phyloP scores from a whole-genome alignment of 305 asterid genomes.

The Withania somnifera region DNA sequence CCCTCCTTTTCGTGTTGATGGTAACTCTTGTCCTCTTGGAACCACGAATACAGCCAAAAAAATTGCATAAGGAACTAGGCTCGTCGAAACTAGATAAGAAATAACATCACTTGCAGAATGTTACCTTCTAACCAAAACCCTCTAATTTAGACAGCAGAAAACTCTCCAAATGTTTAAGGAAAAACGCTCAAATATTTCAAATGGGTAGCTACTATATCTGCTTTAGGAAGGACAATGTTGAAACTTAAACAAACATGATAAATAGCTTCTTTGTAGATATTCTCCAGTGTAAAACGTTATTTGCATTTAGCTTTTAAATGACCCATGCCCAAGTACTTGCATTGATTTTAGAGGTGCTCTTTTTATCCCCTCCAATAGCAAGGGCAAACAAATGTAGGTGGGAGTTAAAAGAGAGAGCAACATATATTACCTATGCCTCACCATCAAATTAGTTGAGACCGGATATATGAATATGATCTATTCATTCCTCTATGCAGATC shows the following conservation, averaged over 20 bases:
- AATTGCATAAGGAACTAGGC: not conserved
- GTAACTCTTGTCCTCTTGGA: not conserved
- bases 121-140: not conserved
- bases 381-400: too few species aligned
- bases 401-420: not conserved
- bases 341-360: not conserved
- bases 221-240: not conserved
- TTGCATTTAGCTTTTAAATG: not conserved
- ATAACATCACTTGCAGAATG: not conserved
- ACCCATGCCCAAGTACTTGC: not conserved
- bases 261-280: not conserved
- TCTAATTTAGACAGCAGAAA: not conserved
- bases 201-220: not conserved
- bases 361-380: too few species aligned
- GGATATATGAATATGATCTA: too few species aligned
- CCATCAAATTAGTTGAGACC: not conserved
- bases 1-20: not conserved
- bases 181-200: not conserved
- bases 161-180: not conserved
- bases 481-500: not conserved
- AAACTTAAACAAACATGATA: not conserved
- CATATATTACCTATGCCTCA: not conserved
- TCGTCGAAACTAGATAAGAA: not conserved
- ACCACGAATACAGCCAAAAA: not conserved
- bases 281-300: not conserved